These are phyloP conservation scores for Trichosporon coremiiforme DNA, from an alignment of 1,284 basidiomycete species.

Conservation along the genomic window DNA sequence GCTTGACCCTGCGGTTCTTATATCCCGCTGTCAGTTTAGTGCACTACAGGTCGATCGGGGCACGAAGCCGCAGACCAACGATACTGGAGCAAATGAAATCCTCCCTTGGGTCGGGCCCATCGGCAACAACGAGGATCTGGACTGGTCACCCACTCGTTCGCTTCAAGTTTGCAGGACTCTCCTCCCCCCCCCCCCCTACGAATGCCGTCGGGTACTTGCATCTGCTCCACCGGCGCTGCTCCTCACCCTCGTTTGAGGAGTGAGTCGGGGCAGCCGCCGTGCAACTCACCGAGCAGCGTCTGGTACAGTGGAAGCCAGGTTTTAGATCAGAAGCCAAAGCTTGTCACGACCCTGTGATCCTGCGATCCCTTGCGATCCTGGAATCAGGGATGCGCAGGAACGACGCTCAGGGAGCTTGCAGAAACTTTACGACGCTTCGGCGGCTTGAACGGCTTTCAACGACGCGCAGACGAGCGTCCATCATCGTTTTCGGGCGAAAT, in stretches of 20 bases:
- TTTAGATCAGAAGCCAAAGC: conserved; percentile 1
- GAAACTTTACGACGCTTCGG: conserved; percentile 7
- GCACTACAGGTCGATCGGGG: neutral
- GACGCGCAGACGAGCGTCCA: conserved; percentile 1
- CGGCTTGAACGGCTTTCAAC: neutral
- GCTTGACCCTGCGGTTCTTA: neutral
- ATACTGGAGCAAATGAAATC: neutral
- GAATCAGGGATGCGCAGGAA: neutral
- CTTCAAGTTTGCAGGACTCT: neutral
- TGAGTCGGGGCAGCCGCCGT: neutral
- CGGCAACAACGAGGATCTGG: neutral
- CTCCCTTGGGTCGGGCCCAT: neutral
- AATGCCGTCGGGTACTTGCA: neutral
- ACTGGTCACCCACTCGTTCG: neutral
- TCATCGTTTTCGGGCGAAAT: conserved; percentile 10
- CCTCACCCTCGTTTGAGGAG: neutral
- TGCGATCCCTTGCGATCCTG: neutral
- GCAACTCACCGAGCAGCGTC: neutral
- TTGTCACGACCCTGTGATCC: conserved; percentile 1
- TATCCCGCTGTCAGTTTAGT: neutral
- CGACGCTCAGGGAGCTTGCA: neutral
- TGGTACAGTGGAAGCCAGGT: neutral
- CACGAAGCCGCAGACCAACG: neutral
- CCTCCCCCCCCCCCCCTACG: neutral
- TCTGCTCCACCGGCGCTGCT: neutral